Base-by-base conservation (phyloP, 169 alveolate genomes). In the Eimeria brunetti region DNA sequence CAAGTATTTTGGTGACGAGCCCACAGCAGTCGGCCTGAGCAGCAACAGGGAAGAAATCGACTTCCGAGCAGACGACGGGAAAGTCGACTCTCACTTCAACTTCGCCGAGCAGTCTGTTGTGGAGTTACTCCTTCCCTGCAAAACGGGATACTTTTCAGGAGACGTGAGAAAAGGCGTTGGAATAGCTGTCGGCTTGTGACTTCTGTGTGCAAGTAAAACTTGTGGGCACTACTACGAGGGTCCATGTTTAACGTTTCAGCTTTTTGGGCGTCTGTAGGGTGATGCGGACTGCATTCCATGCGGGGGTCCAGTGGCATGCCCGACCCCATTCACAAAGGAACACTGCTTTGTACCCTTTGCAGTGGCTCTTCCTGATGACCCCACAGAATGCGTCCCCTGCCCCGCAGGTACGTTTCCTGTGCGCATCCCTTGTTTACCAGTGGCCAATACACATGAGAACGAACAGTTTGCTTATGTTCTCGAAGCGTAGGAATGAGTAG, bases 311-410 rank as follows among this genome's bases (percentile, higher is more conserved):
- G 58, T 86, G 36, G 92, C 92, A 22, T 86, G 92, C 49, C 92
- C 92, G 60, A 60, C 92, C 22, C 81, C 92, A 30, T 86, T 71
- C 56, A 60, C 81, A 4, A 86, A 44, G 62, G 92, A 86, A 36
- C 81, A 86, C 14, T 86, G 92, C 36, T 86, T 86, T 27, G 60
- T 49, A 18, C 92, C 92, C 8, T 86, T 86, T 86, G 41, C 92
- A 58, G 92, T 86, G 64, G 92, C 92, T 9, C 92, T 86, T 41
- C 92, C 92, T 44, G 81, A 62, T 36, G 81, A 86, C 49, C 92
- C 92, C 9, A 86, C 92, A 4, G 92, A 86, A 62, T 86, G 92
- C 81, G 92, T 86, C 49, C 92, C 92, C 8, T 86, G 92, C 81
- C 92, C 92, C 5, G 92, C 92, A 86, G 92, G 92, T 86, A 64